A percentile compares a stretch with the other conserved stretches of the same genome.
These are phyloP conservation scores for Conticribra weissflogii DNA, from an alignment of 108 stramenopile species.

Conservation along the genomic window DNA sequence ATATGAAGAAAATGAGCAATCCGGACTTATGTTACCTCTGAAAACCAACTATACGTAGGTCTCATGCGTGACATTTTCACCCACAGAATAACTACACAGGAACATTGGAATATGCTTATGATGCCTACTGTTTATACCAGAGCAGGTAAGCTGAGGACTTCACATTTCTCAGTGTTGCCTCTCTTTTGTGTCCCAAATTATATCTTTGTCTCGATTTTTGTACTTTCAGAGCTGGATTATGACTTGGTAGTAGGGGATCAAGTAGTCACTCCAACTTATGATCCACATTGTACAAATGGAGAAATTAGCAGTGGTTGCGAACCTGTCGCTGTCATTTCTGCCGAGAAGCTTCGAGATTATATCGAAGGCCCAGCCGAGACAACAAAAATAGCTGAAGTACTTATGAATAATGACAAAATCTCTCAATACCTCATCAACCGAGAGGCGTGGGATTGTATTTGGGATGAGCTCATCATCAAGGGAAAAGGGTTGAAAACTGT, in stretches of 20 bases:
- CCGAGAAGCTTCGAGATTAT: slow-evolving; percentile 40
- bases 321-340: slow-evolving; percentile 42
- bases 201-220: too few species aligned
- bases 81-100: slow-evolving; percentile 36
- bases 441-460: slow-evolving; percentile 43
- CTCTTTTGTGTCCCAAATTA: neutral
- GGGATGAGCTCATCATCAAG: slow-evolving; percentile 25
- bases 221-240: slow-evolving; percentile 18
- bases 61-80: slow-evolving; percentile 38
- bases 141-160: neutral
- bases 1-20: neutral
- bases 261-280: slow-evolving; percentile 32
- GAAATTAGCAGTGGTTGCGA: slow-evolving; percentile 30
- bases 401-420: slow-evolving; percentile 20
- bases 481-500: slow-evolving; percentile 27
- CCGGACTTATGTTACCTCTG: neutral
- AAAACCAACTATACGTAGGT: slow-evolving; percentile 7
- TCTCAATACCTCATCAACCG: slow-evolving; percentile 22
- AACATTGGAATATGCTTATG: slow-evolving; percentile 48
- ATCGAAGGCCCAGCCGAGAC: slow-evolving; percentile 32
- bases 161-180: neutral
- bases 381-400: slow-evolving; percentile 16
- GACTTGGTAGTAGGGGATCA: slow-evolving; percentile 30
- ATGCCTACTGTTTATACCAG: slow-evolving; percentile 23
- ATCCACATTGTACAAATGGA: slow-evolving; percentile 27